Evolutionary conservation across 371 early-diverging fungal species (phyloP).

Genomic region (Rhizopus microsporus): DNA sequence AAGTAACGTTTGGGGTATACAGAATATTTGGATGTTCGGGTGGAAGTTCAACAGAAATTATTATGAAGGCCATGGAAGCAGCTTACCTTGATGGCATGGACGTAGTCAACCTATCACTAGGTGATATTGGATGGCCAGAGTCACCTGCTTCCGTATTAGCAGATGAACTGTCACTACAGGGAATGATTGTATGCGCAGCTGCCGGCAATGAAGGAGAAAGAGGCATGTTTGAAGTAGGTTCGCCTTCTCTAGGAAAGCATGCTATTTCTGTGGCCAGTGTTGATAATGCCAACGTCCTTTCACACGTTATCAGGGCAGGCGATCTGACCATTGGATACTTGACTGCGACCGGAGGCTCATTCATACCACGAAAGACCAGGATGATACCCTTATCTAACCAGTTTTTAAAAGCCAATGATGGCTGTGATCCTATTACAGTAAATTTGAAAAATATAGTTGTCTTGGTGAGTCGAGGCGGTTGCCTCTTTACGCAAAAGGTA

Average conservation of each 20-base stretch:
- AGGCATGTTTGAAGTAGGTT: slow-evolving; percentile 62
- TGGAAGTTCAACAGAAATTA: slow-evolving; percentile 67
- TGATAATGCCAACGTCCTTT: slow-evolving; percentile 51
- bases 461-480: slow-evolving; percentile 62
- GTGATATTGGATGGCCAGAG: slow-evolving; percentile 50
- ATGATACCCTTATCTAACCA: slow-evolving; percentile 26
- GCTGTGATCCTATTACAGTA: slow-evolving; percentile 37
- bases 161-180: slow-evolving; percentile 33
- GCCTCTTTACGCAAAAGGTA: slow-evolving; percentile 49
- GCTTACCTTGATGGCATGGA: slow-evolving; percentile 74
- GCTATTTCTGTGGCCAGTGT: slow-evolving; percentile 76
- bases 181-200: slow-evolving; percentile 51
- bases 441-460: slow-evolving; percentile 57
- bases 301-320: slow-evolving; percentile 28
- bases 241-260: slow-evolving; percentile 66
- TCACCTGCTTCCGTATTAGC: slow-evolving; percentile 43
- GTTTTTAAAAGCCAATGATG: slow-evolving; percentile 38
- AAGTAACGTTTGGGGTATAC: slow-evolving; percentile 65
- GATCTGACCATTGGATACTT: slow-evolving; percentile 28
- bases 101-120: slow-evolving; percentile 43
- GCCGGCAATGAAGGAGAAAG: slow-evolving; percentile 73
- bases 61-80: slow-evolving; percentile 69
- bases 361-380: slow-evolving; percentile 13
- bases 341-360: slow-evolving; percentile 25
- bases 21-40: slow-evolving; percentile 79